Conservation (phyloP, 768 basidiomycete genomes). For the Rhodosporidiobolus sp. region DNA sequence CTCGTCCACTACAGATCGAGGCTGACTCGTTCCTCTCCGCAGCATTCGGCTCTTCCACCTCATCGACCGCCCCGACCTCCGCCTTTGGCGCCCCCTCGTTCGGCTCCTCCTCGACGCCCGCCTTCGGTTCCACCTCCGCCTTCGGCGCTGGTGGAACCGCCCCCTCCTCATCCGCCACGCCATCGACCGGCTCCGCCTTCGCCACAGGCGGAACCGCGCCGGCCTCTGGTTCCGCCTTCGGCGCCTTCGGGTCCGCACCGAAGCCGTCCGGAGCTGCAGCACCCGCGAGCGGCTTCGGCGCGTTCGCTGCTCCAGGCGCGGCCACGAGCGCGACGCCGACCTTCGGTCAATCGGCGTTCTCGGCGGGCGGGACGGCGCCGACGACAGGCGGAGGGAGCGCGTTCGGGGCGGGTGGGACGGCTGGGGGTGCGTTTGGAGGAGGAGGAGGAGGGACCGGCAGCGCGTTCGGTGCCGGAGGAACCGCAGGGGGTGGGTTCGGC, state of each 20-base stretch:
- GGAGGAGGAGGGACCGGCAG: constrained; percentile 10
- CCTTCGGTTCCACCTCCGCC: constrained; percentile 9
- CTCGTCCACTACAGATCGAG: too few species aligned
- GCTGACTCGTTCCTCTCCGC: background rate
- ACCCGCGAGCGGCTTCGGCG: background rate
- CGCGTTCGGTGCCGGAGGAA: constrained; percentile 1
- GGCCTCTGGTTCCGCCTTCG: constrained; percentile 10
- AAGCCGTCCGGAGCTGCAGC: constrained; percentile 5
- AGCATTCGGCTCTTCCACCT: constrained; percentile 9
- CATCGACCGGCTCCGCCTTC: background rate
- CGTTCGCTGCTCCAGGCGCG: background rate
- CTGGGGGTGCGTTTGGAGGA: constrained; percentile 19
- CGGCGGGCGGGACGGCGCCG: constrained; percentile 13
- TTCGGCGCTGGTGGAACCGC: background rate
- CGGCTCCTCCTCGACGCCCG: constrained; percentile 15
- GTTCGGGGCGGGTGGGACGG: constrained; percentile 17
- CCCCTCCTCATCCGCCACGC: background rate
- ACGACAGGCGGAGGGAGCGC: background rate
- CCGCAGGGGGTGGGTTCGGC: constrained; percentile 9
- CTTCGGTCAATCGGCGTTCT: constrained; percentile 18
- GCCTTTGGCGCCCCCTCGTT: constrained; percentile 24
- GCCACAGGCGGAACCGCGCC: background rate
- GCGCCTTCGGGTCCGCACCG: constrained; percentile 18
- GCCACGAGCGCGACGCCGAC: constrained; percentile 3
- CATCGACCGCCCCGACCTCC: constrained; percentile 4